These are phyloP conservation scores for Termitomyces sp. DNA, from an alignment of 768 basidiomycete genomes.

Conservation along the genomic window DNA sequence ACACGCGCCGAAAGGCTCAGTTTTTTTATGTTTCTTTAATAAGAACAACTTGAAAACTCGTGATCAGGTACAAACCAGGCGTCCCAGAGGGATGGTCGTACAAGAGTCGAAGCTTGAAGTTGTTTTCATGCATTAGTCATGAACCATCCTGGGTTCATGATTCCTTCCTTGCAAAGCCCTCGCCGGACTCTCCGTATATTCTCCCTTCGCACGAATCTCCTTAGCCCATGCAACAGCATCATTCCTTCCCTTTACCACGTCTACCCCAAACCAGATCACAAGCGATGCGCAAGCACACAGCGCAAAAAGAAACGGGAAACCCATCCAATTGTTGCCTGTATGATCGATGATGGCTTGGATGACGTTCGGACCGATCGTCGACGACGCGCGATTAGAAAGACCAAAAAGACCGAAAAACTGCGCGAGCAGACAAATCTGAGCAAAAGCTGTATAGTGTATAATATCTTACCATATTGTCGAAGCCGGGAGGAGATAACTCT, in stretches of 20 bases:
- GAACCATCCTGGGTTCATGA: neutral
- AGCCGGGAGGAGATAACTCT: slow-evolving; percentile 83
- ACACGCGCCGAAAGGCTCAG: neutral
- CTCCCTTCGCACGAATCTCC: slow-evolving; percentile 5
- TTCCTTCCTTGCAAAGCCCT: neutral
- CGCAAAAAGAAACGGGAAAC: slow-evolving; percentile 82
- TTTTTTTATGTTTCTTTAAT: no score
- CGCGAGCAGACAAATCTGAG: neutral
- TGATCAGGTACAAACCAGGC: neutral
- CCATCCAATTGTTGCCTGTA: slow-evolving; percentile 74
- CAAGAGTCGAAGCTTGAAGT: neutral
- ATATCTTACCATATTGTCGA: slow-evolving; percentile 63
- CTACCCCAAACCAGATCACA: slow-evolving; percentile 75
- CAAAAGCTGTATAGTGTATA: neutral
- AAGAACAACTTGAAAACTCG: neutral
- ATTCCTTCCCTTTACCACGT: slow-evolving; percentile 57
- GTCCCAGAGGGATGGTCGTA: neutral
- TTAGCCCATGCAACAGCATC: slow-evolving; percentile 63
- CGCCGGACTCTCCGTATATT: neutral
- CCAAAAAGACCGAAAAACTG: slow-evolving; percentile 89
- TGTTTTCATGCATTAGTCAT: neutral
- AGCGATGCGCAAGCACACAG: slow-evolving; percentile 63
- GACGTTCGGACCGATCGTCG: slow-evolving; percentile 84
- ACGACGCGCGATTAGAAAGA: slow-evolving; percentile 78
- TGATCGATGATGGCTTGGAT: slow-evolving; percentile 79